Evolutionary conservation across 2,329 filamentous ascomycete genomes (phyloP), one percentile per base, ranked within the genome.

Genomic region (Penicillium sp.): DNA sequence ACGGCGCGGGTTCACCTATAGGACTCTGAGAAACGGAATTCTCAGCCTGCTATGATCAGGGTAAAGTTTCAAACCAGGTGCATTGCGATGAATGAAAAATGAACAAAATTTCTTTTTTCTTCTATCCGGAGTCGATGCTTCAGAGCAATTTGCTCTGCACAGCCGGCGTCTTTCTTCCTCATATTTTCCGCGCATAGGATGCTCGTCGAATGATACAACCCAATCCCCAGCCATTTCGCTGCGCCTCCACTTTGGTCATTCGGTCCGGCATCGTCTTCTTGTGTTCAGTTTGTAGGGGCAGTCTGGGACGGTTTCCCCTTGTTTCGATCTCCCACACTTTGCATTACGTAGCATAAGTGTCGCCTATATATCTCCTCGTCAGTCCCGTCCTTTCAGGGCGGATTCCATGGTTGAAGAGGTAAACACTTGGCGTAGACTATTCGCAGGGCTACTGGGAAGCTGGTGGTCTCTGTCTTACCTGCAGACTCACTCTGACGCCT

Each of bases 391-490:
- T 57, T 64, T 41, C 38, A 39, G 50, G 37, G 38, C 49, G 41
- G 46, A 35, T 63, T 73, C 64, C 61, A 70, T 75, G 62, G 85
- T 88, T 86, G 84, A 83, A 81, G 82, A 88, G 89, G 85, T 95
- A 95, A 83, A 95, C 86, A 82, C 82, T 81, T 89, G 81, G 89
- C 89, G 87, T 79, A 95, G 78, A 95, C 62, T 78, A 92, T 72
- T 64, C 69, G 16, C 50, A 42, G 46, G 14, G 25, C 46, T 45
- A 30, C 47, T 46, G 47, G 47, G 47, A 49, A 49, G 47, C 47
- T 40, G 41, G 47, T 46, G 16, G 41, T 7, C 16, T 40, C 30
- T 49, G 47, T 49, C 47, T 49, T 28, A 40, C 47, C 42, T 49
- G 47, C 47, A 49, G 47, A 49, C 41, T 49, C 47, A 46, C 47